Evolutionary conservation across 2,329 filamentous ascomycete genomes (phyloP).

Genomic region (Aspergillus sp.): DNA sequence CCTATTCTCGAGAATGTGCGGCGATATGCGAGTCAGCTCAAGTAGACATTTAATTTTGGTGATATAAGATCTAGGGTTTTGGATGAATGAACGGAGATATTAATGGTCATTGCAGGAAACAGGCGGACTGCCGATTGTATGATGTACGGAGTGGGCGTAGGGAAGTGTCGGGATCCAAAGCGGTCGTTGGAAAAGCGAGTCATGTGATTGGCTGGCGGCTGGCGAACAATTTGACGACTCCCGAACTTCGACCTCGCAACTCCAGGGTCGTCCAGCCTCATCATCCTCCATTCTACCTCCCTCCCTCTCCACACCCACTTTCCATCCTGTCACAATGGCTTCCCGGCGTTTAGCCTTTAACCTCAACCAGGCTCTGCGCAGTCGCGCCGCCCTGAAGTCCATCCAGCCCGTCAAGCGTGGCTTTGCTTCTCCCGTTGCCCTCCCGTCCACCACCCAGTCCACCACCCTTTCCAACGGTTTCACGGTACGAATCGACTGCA

Average conservation of each 20-base stretch:
- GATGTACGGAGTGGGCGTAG: conserved; percentile 14
- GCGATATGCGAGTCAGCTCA: conserved; percentile 37
- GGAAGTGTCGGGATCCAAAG: conserved; percentile 36
- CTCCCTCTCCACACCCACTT: conserved; percentile 43
- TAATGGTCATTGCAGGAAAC: background rate
- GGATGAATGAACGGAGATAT: background rate
- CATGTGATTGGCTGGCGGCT: conserved; percentile 45
- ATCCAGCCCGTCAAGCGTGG: conserved; percentile 76
- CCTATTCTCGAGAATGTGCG: conserved; percentile 42
- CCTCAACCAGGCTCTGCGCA: conserved; percentile 86
- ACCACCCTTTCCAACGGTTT: conserved; percentile 97
- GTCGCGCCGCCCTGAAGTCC: conserved; percentile 77
- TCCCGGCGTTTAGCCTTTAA: conserved; percentile 96
- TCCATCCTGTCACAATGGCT: conserved; percentile 66
- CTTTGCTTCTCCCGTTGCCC: conserved; percentile 78
- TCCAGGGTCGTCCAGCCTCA: conserved; percentile 23
- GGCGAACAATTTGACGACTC: conserved; percentile 49
- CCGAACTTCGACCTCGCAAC: conserved; percentile 44
- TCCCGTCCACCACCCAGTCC: conserved; percentile 82
- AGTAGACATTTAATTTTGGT: conserved; percentile 16
- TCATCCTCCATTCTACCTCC: conserved; percentile 48
- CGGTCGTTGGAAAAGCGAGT: conserved; percentile 41
- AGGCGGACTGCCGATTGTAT: background rate
- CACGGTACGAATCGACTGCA: conserved; percentile 63
- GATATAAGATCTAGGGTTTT: background rate